Evolutionary conservation across 768 basidiomycete genomes (phyloP), one percentile per base, ranked within the genome.

Genomic region (Wakefieldia striispora): DNA sequence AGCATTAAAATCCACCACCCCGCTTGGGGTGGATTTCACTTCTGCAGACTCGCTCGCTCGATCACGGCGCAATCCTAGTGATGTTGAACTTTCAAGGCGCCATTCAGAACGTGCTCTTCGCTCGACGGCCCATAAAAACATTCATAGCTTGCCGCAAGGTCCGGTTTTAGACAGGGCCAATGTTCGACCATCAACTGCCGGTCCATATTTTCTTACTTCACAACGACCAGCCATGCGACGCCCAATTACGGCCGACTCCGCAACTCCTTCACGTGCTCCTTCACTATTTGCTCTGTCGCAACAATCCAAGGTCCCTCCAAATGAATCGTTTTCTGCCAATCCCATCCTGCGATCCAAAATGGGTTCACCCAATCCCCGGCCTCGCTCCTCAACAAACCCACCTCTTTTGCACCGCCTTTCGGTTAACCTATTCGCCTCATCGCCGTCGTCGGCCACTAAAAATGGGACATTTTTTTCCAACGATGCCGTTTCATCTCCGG

Each of bases 361-460:
- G 40, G 61, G 64, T 49, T 60, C 70, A 49, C 66, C 66, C 19
- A 73, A 75, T 69, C 17, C 71, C 40, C 71, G 75, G 37, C 72
- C 72, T 41, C 75, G 77, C 38, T 70, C 77, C 34, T 68, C 80
- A 29, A 86, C 86, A 19, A 88, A 84, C 53, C 84, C 88, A 4
- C 83, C 86, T 17, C 68, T 88, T 44, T 63, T 89, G 34, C 84
- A 83, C 62, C 81, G 88, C 37, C 67, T 88, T 54, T 89, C 86
- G 9, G 68, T 86, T 53, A 83, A 80, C 56, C 67, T 86, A 34
- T 83, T 88, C 49, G 75, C 78, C 9, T 72, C 73, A 36, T 69
- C 75, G 14, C 69, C 75, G 23, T 65, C 75, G 12, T 65, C 75
- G 19, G 58, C 40, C 23, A 33, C 55, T 17, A 68, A 59, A 48